phyloP scores from a whole-genome alignment of 345 rosid genomes.

The Aquilaria yunnanensis region DNA sequence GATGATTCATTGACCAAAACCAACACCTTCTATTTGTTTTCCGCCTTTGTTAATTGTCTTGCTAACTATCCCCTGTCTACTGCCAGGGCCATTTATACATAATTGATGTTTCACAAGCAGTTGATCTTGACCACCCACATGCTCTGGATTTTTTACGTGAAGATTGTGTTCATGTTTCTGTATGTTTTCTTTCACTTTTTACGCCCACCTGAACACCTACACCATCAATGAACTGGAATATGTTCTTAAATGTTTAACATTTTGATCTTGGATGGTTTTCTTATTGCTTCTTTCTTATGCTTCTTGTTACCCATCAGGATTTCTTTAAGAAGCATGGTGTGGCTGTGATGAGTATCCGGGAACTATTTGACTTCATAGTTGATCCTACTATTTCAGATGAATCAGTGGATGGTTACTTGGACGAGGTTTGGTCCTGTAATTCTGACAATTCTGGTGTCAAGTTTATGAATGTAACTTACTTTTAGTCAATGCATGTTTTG shows the following conservation, averaged over 20 bases:
- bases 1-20: slow-evolving; percentile 5
- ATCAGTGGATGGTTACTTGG: slow-evolving; percentile 72
- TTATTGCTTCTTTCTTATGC: neutral
- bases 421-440: slow-evolving; percentile 42
- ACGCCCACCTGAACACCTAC: neutral
- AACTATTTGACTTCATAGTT: slow-evolving; percentile 90
- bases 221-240: neutral
- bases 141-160: slow-evolving; percentile 90
- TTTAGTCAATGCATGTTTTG: neutral
- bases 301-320: slow-evolving; percentile 36
- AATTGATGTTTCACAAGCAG: slow-evolving; percentile 92
- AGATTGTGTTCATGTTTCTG: slow-evolving; percentile 94
- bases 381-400: slow-evolving; percentile 85
- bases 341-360: slow-evolving; percentile 89
- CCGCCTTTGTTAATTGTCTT: neutral
- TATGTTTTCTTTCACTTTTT: slow-evolving; percentile 28
- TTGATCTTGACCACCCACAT: slow-evolving; percentile 94
- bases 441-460: neutral
- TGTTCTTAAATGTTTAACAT: slow-evolving; percentile 3
- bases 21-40: slow-evolving; percentile 4
- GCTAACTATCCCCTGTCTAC: slow-evolving; percentile 3
- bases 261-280: neutral
- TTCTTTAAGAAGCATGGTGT: slow-evolving; percentile 89
- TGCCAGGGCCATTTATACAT: slow-evolving; percentile 82
- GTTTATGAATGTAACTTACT: neutral